These are phyloP conservation scores for Bullera alba DNA, from an alignment of 768 basidiomycete genomes.

Conservation along the genomic window DNA sequence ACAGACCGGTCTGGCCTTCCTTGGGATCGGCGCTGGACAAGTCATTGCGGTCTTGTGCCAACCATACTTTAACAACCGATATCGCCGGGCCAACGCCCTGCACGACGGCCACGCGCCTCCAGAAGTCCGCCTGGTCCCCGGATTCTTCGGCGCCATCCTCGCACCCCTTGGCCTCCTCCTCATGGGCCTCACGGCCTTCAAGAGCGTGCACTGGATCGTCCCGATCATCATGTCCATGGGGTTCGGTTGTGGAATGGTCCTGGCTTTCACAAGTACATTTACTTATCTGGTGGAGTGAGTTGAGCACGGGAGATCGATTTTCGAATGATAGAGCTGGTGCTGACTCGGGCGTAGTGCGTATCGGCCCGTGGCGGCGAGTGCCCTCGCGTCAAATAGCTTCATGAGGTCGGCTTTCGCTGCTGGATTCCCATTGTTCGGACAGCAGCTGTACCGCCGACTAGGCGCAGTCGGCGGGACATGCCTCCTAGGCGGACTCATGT, in stretches of 20 bases:
- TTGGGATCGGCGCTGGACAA: slow-evolving; percentile 55
- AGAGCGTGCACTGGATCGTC: slow-evolving; percentile 51
- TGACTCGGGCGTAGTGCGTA: slow-evolving; percentile 25
- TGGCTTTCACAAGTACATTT: slow-evolving; percentile 52
- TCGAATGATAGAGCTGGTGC: neutral
- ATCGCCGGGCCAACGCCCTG: slow-evolving; percentile 16
- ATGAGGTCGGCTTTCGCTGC: slow-evolving; percentile 51
- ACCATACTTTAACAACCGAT: slow-evolving; percentile 38
- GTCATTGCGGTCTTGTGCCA: slow-evolving; percentile 35
- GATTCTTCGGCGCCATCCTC: slow-evolving; percentile 61
- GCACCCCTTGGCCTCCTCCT: slow-evolving; percentile 58
- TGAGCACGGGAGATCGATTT: neutral
- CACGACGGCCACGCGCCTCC: slow-evolving; percentile 52
- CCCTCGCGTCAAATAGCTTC: slow-evolving; percentile 62
- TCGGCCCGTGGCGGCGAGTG: slow-evolving; percentile 46
- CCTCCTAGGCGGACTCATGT: slow-evolving; percentile 60
- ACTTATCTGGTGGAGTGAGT: slow-evolving; percentile 47
- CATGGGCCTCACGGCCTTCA: slow-evolving; percentile 56
- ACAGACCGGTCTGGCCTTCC: slow-evolving; percentile 51
- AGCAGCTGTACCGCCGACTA: slow-evolving; percentile 53
- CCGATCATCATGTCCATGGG: slow-evolving; percentile 51
- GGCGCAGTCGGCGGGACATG: slow-evolving; percentile 68
- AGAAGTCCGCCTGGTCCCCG: slow-evolving; percentile 61
- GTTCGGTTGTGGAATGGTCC: slow-evolving; percentile 57
- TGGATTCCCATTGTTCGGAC: slow-evolving; percentile 51